phyloP scores from a whole-genome alignment of 2,329 filamentous ascomycete genomes.

The Calcarisporium arbuscula region DNA sequence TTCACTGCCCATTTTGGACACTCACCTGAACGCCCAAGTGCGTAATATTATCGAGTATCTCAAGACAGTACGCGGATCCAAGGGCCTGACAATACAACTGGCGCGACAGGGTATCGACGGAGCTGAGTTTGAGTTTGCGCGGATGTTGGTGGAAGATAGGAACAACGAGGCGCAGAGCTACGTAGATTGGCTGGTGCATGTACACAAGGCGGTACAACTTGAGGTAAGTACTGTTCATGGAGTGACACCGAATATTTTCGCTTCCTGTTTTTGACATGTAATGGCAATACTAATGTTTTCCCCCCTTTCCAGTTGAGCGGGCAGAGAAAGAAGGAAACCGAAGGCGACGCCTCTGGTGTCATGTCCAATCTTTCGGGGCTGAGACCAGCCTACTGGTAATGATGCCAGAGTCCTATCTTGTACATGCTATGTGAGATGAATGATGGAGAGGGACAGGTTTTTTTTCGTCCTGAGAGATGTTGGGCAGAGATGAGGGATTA shows the following conservation, averaged over 20 bases:
- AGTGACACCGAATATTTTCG: background rate
- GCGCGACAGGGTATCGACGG: constrained; percentile 90
- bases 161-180: constrained; percentile 98
- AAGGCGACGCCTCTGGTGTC: constrained; percentile 36
- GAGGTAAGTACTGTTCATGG: constrained; percentile 51
- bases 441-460: too few relatives aligned
- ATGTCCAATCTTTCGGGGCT: constrained; percentile 52
- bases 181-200: constrained; percentile 95
- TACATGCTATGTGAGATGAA: too few relatives aligned
- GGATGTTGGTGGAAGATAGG: constrained; percentile 84
- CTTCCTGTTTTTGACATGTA: too few relatives aligned
- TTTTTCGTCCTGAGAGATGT: too few relatives aligned
- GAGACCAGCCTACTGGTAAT: constrained; percentile 55
- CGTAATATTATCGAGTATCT: constrained; percentile 90
- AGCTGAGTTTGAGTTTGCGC: constrained; percentile 92
- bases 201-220: constrained; percentile 87
- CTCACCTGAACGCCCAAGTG: constrained; percentile 89
- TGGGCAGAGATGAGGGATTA: too few relatives aligned
- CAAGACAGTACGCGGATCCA: constrained; percentile 71
- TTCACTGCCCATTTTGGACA: constrained; percentile 75
- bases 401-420: too few relatives aligned
- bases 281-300: constrained; percentile 14
- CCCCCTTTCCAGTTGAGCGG: constrained; percentile 53
- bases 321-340: constrained; percentile 64
- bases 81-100: constrained; percentile 82